Percentiles rank a stretch among this genome's conserved stretches.
phyloP scores from a whole-genome alignment of 208 protist genomes.

The Leishmania amazonensis region DNA sequence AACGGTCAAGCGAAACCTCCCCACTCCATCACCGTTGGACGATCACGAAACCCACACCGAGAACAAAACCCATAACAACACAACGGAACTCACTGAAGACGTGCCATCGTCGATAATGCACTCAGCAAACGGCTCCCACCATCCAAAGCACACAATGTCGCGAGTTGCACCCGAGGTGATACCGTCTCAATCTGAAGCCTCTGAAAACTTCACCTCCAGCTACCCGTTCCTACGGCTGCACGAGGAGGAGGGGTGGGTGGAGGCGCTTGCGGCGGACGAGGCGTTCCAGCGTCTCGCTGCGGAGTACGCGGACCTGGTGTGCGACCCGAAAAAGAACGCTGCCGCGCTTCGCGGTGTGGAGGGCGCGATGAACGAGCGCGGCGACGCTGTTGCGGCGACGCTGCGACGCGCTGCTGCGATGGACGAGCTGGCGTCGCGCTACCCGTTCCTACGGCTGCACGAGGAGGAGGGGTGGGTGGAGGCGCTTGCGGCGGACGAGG shows the following conservation, averaged over 20 bases:
- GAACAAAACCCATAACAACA: neutral
- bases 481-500: conserved; percentile 10
- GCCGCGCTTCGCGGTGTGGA: conserved; percentile 4
- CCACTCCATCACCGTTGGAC: no score
- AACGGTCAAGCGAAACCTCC: no score
- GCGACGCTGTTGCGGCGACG: conserved; percentile 4
- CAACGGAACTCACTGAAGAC: neutral
- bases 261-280: conserved; percentile 9
- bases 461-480: conserved; percentile 26
- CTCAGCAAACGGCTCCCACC: no score
- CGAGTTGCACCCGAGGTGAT: neutral
- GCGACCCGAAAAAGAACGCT: neutral
- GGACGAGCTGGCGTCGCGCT: conserved; percentile 8
- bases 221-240: conserved; percentile 34
- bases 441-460: conserved; percentile 31
- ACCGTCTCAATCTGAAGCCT: no score
- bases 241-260: conserved; percentile 26
- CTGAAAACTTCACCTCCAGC: neutral
- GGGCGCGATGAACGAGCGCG: conserved; percentile 23
- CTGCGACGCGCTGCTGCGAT: neutral
- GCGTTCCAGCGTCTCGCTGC: conserved; percentile 1
- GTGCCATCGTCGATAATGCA: neutral
- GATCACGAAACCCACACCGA: neutral
- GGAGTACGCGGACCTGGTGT: conserved; percentile 14
- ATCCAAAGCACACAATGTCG: no score